Percentiles rank a stretch among this genome's conserved stretches.
Conservation (phyloP, 1,139 yeast species). For the Groenewaldozyma sp. region DNA sequence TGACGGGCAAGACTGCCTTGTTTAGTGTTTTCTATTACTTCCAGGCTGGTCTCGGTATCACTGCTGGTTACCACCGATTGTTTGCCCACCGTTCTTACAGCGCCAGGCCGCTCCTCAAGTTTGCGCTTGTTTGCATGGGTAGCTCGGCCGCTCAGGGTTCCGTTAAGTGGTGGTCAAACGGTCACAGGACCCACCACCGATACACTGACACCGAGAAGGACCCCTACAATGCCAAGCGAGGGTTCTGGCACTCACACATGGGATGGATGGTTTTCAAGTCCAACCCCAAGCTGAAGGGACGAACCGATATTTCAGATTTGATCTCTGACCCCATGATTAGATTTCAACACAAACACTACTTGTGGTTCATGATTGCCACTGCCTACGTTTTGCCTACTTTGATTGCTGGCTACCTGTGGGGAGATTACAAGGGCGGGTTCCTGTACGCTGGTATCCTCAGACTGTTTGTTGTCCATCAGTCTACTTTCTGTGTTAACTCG, state of each 20-base stretch:
- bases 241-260: constrained; percentile 92
- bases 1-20: constrained; percentile 49
- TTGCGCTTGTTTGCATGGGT: constrained; percentile 76
- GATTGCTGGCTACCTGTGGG: constrained; percentile 72
- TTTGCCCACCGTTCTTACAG: constrained; percentile 86
- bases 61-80: constrained; percentile 88
- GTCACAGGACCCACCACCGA: constrained; percentile 95
- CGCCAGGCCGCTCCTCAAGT: constrained; percentile 60
- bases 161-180: constrained; percentile 98
- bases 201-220: constrained; percentile 95
- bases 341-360: constrained; percentile 88
- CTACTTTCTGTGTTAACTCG: constrained; percentile 96
- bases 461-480: constrained; percentile 84
- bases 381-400: constrained; percentile 69
- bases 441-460: constrained; percentile 85
- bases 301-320: constrained; percentile 93
- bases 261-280: constrained; percentile 97
- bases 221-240: constrained; percentile 94
- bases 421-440: constrained; percentile 88
- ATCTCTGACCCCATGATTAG: constrained; percentile 84
- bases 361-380: constrained; percentile 53
- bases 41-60: constrained; percentile 78
- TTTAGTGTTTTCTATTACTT: constrained; percentile 57
- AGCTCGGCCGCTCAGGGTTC: constrained; percentile 97
- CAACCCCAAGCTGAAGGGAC: constrained; percentile 88